Percentiles rank a stretch among this genome's conserved stretches.
phyloP scores from a whole-genome alignment of 768 basidiomycete species.

The Cubamyces sp. region DNA sequence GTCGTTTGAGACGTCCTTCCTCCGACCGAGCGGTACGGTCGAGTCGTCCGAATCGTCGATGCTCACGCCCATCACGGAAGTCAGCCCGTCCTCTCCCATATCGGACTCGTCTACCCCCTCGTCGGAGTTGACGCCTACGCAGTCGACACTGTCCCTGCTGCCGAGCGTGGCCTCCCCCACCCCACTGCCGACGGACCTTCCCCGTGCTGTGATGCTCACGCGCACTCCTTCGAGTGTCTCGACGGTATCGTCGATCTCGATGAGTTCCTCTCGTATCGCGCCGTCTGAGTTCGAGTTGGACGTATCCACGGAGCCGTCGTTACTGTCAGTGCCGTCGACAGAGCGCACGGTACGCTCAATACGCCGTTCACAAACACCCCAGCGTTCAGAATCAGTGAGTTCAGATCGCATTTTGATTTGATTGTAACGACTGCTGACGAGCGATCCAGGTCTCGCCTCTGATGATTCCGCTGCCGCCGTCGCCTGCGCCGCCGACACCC shows the following conservation, averaged over 20 bases:
- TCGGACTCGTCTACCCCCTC: conserved; percentile 36
- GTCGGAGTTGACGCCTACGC: conserved; percentile 34
- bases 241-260: conserved; percentile 36
- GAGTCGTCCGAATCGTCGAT: conserved; percentile 31
- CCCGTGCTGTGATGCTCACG: conserved; percentile 22
- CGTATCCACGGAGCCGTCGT: conserved; percentile 59
- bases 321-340: conserved; percentile 51
- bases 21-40: conserved; percentile 58
- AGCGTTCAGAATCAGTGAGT: conserved; percentile 35
- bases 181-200: conserved; percentile 24
- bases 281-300: conserved; percentile 33
- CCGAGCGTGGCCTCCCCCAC: conserved; percentile 38
- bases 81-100: conserved; percentile 31
- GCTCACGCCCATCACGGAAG: conserved; percentile 41
- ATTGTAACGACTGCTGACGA: conserved; percentile 4
- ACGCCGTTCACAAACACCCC: conserved; percentile 13
- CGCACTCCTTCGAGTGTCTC: conserved; percentile 37
- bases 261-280: conserved; percentile 37
- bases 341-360: conserved; percentile 22
- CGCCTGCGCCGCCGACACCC: conserved; percentile 41
- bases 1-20: conserved; percentile 76
- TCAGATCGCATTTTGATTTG: not conserved
- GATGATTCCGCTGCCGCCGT: conserved; percentile 37
- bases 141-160: conserved; percentile 36
- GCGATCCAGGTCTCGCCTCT: conserved; percentile 35